Conservation (phyloP, 1,284 basidiomycete genomes). For the Rhodotorula sp. region DNA sequence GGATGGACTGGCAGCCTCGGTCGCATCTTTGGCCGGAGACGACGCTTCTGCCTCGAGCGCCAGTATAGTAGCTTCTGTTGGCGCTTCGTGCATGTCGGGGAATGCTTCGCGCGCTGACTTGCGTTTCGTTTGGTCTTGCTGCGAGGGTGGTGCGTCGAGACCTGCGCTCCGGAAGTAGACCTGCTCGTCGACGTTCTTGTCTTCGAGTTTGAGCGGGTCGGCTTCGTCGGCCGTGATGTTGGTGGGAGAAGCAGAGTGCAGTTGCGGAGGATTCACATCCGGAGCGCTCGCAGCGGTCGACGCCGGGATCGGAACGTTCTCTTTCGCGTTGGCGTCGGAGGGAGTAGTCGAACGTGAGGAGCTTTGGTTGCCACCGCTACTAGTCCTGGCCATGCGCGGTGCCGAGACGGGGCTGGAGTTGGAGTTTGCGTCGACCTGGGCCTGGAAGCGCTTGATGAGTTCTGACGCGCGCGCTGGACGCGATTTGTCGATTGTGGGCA, state of each 20-base stretch:
- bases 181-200: background rate
- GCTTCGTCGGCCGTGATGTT: background rate
- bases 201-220: too few species aligned
- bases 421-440: conserved; percentile 11
- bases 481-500: conserved; percentile 28
- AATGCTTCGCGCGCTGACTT: conserved; percentile 20
- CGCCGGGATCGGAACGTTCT: background rate
- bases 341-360: too few species aligned
- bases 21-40: background rate
- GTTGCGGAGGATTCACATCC: background rate
- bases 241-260: background rate
- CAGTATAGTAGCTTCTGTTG: background rate
- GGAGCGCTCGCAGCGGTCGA: background rate
- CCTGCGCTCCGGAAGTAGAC: conserved; percentile 12
- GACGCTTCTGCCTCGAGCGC: background rate
- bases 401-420: background rate
- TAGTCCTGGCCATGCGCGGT: background rate
- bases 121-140: background rate
- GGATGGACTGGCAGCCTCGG: background rate
- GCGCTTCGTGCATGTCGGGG: conserved; percentile 18
- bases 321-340: background rate
- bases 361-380: background rate
- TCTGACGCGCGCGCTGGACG: conserved; percentile 15
- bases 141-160: background rate
- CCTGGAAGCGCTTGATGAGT: conserved; percentile 34